A percentile compares a stretch with the other conserved stretches of the same genome.
These are phyloP conservation scores for Magnusiomyces sp. DNA, from an alignment of 1,139 yeast species.

Conservation along the genomic window DNA sequence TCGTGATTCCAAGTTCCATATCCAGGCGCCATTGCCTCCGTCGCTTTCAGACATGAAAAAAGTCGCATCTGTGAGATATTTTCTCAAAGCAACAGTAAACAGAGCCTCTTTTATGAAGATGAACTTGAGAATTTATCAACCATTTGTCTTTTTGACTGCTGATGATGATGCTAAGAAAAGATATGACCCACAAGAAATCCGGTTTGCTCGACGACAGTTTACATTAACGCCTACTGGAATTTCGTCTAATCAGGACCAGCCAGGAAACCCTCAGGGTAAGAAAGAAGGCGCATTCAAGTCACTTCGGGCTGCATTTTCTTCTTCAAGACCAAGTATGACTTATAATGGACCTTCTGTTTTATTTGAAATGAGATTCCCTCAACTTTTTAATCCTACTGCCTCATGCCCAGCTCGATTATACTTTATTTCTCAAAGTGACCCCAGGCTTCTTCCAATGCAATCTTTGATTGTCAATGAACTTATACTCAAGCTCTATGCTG, in stretches of 20 bases:
- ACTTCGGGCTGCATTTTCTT: background rate
- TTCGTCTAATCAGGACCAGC: background rate
- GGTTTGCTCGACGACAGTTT: constrained; percentile 25
- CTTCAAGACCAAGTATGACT: background rate
- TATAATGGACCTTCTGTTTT: constrained; percentile 13
- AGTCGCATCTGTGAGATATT: constrained; percentile 41
- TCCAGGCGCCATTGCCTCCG: constrained; percentile 46
- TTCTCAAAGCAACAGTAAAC: constrained; percentile 48
- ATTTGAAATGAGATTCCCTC: constrained; percentile 25
- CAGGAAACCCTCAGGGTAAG: background rate
- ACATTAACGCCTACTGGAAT: background rate
- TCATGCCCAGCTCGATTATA: constrained; percentile 23
- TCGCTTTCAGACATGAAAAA: constrained; percentile 42
- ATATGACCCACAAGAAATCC: constrained; percentile 18
- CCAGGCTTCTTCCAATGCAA: constrained; percentile 10
- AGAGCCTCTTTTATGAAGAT: constrained; percentile 42
- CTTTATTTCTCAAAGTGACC: constrained; percentile 19
- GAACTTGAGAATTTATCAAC: constrained; percentile 41
- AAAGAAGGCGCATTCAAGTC: background rate
- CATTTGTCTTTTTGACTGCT: constrained; percentile 44
- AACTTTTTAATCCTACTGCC: constrained; percentile 21
- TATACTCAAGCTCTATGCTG: constrained; percentile 21
- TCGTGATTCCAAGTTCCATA: constrained; percentile 32
- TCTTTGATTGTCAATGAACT: constrained; percentile 20
- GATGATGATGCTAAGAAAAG: constrained; percentile 18